Conservation (phyloP, 2,329 filamentous ascomycete genomes). For the Neopestalotiopsis clavispora region DNA sequence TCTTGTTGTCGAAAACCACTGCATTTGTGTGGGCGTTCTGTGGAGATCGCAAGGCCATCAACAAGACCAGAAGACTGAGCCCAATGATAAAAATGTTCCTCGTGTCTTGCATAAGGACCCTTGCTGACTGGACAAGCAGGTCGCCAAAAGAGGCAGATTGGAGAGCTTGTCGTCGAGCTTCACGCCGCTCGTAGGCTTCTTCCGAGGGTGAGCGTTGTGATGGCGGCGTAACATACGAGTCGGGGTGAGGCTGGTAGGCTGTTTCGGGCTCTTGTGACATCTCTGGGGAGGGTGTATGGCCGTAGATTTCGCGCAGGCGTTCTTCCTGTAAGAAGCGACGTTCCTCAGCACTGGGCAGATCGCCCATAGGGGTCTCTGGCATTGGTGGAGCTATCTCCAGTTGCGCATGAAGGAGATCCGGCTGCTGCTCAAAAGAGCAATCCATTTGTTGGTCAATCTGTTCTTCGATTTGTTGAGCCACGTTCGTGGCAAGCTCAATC, state of each 20-base stretch:
- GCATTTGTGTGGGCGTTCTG: slow-evolving; percentile 36
- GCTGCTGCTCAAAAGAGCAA: slow-evolving; percentile 24
- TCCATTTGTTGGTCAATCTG: slow-evolving; percentile 40
- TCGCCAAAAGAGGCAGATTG: slow-evolving; percentile 57
- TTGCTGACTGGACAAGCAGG: slow-evolving; percentile 57
- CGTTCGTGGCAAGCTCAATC: slow-evolving; percentile 38
- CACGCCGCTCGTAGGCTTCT: slow-evolving; percentile 35
- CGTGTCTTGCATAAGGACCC: slow-evolving; percentile 60
- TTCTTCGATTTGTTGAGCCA: slow-evolving; percentile 37
- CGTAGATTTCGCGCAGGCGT: slow-evolving; percentile 20
- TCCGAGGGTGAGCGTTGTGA: slow-evolving; percentile 31
- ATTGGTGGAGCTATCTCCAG: slow-evolving; percentile 32
- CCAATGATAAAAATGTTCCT: slow-evolving; percentile 64
- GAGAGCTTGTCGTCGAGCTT: slow-evolving; percentile 34
- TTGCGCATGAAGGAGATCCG: slow-evolving; percentile 33
- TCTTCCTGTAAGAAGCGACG: slow-evolving; percentile 19
- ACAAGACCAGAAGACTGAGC: slow-evolving; percentile 57
- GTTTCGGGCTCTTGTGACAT: slow-evolving; percentile 11
- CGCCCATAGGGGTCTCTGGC: slow-evolving; percentile 18
- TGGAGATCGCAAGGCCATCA: slow-evolving; percentile 49
- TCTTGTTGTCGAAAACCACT: slow-evolving; percentile 30
- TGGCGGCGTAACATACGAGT: slow-evolving; percentile 31
- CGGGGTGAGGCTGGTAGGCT: slow-evolving; percentile 24
- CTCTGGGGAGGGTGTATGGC: slow-evolving; percentile 14
- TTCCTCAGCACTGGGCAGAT: slow-evolving; percentile 22